These are phyloP conservation scores for Colletotrichum zoysiae DNA, from an alignment of 2,329 filamentous ascomycete genomes.

Conservation along the genomic window DNA sequence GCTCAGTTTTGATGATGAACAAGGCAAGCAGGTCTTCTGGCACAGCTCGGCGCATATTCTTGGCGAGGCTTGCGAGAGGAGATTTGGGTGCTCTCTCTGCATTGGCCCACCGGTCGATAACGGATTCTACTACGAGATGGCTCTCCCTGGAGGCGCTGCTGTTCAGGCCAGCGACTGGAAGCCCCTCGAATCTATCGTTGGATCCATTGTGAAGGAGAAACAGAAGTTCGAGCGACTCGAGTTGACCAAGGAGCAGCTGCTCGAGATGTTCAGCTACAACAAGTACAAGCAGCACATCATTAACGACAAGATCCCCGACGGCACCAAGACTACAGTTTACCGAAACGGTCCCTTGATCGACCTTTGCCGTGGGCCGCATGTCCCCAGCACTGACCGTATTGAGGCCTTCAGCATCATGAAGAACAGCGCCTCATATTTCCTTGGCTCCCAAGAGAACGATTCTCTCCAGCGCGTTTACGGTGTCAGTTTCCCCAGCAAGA, in stretches of 20 bases:
- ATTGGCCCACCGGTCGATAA: constrained; percentile 93
- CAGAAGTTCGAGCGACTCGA: constrained; percentile 92
- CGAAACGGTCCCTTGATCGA: constrained; percentile 94
- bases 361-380: constrained; percentile 94
- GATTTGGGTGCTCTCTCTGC: constrained; percentile 92
- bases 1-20: constrained; percentile 80
- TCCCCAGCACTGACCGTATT: constrained; percentile 85
- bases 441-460: constrained; percentile 93
- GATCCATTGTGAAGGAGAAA: constrained; percentile 94
- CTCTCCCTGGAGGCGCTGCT: constrained; percentile 73
- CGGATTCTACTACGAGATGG: constrained; percentile 90
- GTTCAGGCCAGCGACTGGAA: constrained; percentile 86
- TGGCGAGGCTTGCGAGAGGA: constrained; percentile 92
- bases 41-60: constrained; percentile 92
- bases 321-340: constrained; percentile 93
- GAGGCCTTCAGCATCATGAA: constrained; percentile 87
- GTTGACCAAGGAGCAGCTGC: constrained; percentile 89
- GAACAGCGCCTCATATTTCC: constrained; percentile 83
- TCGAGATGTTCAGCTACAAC: constrained; percentile 92
- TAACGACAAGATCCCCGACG: constrained; percentile 89
- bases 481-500: constrained; percentile 96
- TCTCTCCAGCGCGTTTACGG: constrained; percentile 97
- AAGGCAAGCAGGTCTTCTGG: constrained; percentile 97
- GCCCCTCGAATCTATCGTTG: constrained; percentile 83
- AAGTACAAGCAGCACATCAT: constrained; percentile 99